Conservation (phyloP, 148 eudicot species). For the Nepenthes gracilis region DNA sequence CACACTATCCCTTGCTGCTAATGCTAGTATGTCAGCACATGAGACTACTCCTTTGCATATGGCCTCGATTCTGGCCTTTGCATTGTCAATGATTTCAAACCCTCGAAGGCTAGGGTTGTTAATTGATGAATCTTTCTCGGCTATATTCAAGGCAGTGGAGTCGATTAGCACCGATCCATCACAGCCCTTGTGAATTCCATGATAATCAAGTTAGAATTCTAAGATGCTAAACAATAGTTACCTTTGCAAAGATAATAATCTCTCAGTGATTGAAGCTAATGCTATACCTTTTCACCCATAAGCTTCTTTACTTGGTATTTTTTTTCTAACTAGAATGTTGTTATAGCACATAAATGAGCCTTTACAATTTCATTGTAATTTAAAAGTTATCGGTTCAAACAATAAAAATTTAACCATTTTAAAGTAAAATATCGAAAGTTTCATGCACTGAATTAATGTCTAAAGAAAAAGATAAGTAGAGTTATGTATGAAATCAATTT, state of each 20-base stretch:
- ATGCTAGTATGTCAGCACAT: conserved; percentile 88
- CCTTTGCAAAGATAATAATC: too few species aligned
- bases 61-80: conserved; percentile 55
- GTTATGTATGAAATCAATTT: not conserved
- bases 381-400: too few species aligned
- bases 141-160: conserved; percentile 49
- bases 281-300: not conserved
- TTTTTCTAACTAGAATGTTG: too few species aligned
- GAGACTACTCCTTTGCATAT: conserved; percentile 46
- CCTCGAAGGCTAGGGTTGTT: conserved; percentile 71
- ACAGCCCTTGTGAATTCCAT: conserved; percentile 41
- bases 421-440: not conserved
- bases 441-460: too few species aligned
- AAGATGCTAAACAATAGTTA: too few species aligned
- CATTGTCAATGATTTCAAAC: conserved; percentile 71
- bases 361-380: not conserved
- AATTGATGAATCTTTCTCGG: conserved; percentile 77
- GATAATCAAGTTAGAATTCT: not conserved
- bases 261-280: too few species aligned
- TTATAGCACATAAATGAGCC: not conserved
- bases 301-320: too few species aligned
- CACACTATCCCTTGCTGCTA: conserved; percentile 69
- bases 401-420: too few species aligned
- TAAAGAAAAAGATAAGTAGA: not conserved
- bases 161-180: conserved; percentile 86